phyloP scores from a whole-genome alignment of 1,139 yeast genomes.

The Nakaseomyces delphensis region DNA sequence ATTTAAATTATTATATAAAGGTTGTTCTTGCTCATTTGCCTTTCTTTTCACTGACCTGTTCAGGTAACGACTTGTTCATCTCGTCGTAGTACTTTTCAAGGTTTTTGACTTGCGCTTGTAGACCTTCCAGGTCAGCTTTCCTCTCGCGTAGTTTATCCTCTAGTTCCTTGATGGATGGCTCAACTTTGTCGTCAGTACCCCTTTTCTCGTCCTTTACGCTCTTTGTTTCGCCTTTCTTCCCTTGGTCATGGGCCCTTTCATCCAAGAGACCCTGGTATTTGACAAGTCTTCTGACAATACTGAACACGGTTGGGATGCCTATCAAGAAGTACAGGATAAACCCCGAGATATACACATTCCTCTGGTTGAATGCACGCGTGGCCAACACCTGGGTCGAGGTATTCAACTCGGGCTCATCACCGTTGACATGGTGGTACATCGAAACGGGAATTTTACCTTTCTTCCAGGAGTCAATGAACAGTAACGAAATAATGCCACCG shows the following conservation, averaged over 20 bases:
- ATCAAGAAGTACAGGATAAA: constrained; percentile 54
- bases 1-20: not conserved
- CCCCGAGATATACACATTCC: constrained; percentile 64
- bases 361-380: constrained; percentile 54
- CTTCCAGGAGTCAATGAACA: constrained; percentile 53
- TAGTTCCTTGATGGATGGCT: constrained; percentile 27
- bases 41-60: not conserved
- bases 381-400: constrained; percentile 17
- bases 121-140: constrained; percentile 41
- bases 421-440: constrained; percentile 16
- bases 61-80: constrained; percentile 9
- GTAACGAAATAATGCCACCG: constrained; percentile 40
- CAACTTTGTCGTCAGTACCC: constrained; percentile 8
- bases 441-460: constrained; percentile 35
- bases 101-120: constrained; percentile 48
- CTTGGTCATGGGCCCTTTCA: constrained; percentile 19
- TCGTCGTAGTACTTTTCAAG: constrained; percentile 47
- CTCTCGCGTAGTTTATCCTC: constrained; percentile 34
- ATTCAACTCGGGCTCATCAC: constrained; percentile 8
- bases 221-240: constrained; percentile 15
- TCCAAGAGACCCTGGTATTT: constrained; percentile 41
- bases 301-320: constrained; percentile 51
- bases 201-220: constrained; percentile 5
- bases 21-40: not conserved
- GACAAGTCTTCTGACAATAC: constrained; percentile 49